Evolutionary conservation across 306 rosid species (phyloP).

Genomic region (Astragalus glycyphyllos): DNA sequence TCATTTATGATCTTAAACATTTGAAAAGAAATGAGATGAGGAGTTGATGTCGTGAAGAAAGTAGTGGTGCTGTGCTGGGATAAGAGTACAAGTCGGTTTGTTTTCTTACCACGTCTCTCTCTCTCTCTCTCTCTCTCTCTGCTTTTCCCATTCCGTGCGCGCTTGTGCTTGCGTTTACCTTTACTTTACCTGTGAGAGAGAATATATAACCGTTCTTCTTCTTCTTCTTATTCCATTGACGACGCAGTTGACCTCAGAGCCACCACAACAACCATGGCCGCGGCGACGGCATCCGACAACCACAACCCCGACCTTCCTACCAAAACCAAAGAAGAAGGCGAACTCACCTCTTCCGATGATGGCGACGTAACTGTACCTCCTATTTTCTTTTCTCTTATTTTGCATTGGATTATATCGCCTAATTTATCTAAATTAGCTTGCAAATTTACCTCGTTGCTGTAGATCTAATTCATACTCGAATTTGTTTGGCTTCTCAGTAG

Average conservation of each 20-base stretch:
- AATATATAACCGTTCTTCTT: neutral
- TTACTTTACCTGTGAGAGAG: too few species aligned
- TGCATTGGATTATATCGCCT: neutral
- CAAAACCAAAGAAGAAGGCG: slow-evolving; percentile 86
- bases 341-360: slow-evolving; percentile 66
- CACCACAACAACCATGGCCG: slow-evolving; percentile 37
- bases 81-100: too few species aligned
- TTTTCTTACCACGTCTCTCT: too few species aligned
- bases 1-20: too few species aligned
- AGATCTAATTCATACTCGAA: slow-evolving; percentile 2
- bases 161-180: too few species aligned
- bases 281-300: slow-evolving; percentile 40
- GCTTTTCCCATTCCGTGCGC: too few species aligned
- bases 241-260: slow-evolving; percentile 43
- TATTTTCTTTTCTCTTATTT: neutral
- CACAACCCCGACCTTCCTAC: slow-evolving; percentile 39
- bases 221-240: slow-evolving; percentile 31
- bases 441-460: neutral
- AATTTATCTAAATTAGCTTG: neutral
- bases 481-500: slow-evolving; percentile 11
- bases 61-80: too few species aligned
- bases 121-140: too few species aligned
- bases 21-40: too few species aligned
- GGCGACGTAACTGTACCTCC: slow-evolving; percentile 53
- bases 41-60: too few species aligned